Evolutionary conservation across 1,284 basidiomycete genomes (phyloP).

Genomic region (Wolfiporia cocos): DNA sequence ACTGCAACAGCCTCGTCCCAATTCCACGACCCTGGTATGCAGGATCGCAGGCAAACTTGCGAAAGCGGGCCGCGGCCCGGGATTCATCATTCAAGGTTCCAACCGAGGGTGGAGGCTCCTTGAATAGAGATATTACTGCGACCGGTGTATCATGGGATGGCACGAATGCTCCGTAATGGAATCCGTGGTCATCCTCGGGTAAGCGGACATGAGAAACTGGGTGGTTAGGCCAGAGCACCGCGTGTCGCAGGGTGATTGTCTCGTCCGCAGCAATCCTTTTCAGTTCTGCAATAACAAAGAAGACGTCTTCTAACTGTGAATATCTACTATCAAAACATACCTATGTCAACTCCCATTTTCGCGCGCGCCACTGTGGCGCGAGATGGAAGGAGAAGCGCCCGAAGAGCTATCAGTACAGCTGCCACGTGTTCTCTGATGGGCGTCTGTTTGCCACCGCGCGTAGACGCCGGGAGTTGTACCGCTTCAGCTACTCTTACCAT

Average conservation of each 20-base stretch:
- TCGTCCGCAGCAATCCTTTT: conserved; percentile 31
- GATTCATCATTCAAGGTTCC: background rate
- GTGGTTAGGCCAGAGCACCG: conserved; percentile 51
- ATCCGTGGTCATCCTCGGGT: conserved; percentile 42
- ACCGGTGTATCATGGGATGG: conserved; percentile 26
- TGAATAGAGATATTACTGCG: conserved; percentile 52
- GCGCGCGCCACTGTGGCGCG: no score
- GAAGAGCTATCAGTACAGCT: no score
- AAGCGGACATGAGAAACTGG: conserved; percentile 43
- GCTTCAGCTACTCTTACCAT: no score
- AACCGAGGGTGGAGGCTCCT: conserved; percentile 31
- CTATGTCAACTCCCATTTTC: no score
- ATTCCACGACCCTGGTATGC: conserved; percentile 43
- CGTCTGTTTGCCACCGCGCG: no score
- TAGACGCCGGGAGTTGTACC: no score
- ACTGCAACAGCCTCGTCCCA: conserved; percentile 40
- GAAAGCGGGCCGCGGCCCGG: conserved; percentile 37
- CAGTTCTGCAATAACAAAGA: conserved; percentile 5
- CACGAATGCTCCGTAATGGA: conserved; percentile 51
- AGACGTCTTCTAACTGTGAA: background rate
- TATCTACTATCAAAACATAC: no score
- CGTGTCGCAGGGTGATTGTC: conserved; percentile 47
- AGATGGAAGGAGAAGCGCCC: no score
- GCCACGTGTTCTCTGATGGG: no score
- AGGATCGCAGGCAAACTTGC: conserved; percentile 53